Evolutionary conservation across 176 grass and related monocot genomes (phyloP), one percentile per base, ranked within the genome.

Genomic region (Oryza punctata): DNA sequence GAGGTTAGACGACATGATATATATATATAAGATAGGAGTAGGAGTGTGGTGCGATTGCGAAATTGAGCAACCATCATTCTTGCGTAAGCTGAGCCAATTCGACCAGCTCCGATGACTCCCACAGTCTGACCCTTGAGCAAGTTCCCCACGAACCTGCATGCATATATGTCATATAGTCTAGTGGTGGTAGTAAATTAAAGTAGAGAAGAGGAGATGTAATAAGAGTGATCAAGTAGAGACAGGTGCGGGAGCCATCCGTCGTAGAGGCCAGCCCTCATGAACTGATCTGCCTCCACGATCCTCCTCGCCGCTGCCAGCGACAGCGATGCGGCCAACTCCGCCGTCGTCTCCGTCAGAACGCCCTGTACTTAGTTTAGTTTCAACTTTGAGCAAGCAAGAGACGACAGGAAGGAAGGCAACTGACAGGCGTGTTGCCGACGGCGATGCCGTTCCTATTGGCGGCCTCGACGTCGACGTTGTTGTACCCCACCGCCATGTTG

Each of bases 401-500:
- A n/a, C n/a, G n/a, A n/a, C n/a, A n/a, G n/a, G n/a, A n/a, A n/a
- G n/a, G n/a, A n/a, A n/a, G n/a, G n/a, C n/a, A n/a, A 32, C 72
- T 46, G 59, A 98, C 92, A 5, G 93, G 96, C 2, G 96, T 93
- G 88, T 98, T 98, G 60, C 96, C 96, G 69, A 98, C 44, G 28
- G 89, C 96, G 74, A 95, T 81, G 44, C 89, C 93, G 7, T 94
- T 77, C 87, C 92, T 91, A 76, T 49, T 95, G 50, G 96, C 93
- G 12, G 85, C 96, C 29, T 85, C 82, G 7, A 95, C 82, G 30
- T 98, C 89, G 7, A 98, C 96, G 50, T 98, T 98, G 72, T 98
- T 98, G 89, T 98, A 98, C 11, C 96, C 96, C 72, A 95, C 93
- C 11, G 96, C 96, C 96, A 95, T 98, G 91, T 98, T 98, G 87